Percentiles rank a stretch among this genome's conserved stretches.
These are phyloP conservation scores for Bacterosira constricta DNA, from an alignment of 108 stramenopile genomes.

Conservation along the genomic window DNA sequence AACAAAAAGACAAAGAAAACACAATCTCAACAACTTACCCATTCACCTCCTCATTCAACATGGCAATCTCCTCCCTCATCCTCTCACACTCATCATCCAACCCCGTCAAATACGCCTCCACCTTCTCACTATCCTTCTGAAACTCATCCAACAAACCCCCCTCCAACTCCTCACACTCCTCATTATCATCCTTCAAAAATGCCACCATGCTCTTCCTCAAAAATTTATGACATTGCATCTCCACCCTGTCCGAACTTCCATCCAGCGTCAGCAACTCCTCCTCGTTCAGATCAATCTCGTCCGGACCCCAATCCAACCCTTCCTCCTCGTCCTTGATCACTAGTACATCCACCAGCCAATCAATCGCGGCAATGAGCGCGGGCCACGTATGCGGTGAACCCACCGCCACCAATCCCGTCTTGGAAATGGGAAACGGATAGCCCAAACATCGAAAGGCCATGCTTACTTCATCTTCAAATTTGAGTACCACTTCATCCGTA, in stretches of 20 bases:
- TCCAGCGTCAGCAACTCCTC: slow-evolving; percentile 56
- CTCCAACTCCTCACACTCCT: slow-evolving; percentile 66
- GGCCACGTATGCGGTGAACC: slow-evolving; percentile 99
- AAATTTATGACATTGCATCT: slow-evolving; percentile 85
- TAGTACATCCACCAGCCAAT: slow-evolving; percentile 95
- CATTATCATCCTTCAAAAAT: slow-evolving; percentile 90
- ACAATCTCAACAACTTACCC: slow-evolving; percentile 86
- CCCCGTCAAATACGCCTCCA: slow-evolving; percentile 68
- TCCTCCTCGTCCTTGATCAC: slow-evolving; percentile 23
- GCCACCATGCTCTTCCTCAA: slow-evolving; percentile 76
- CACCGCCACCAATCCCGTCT: slow-evolving; percentile 94
- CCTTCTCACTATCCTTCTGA: slow-evolving; percentile 63
- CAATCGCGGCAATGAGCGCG: slow-evolving; percentile 90
- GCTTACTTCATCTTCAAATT: slow-evolving; percentile 96
- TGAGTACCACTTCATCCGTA: slow-evolving; percentile 59
- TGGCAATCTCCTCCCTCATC: slow-evolving; percentile 63
- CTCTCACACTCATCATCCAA: slow-evolving; percentile 69
- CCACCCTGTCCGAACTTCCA: slow-evolving; percentile 60
- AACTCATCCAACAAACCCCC: slow-evolving; percentile 73
- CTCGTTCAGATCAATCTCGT: slow-evolving; percentile 34
- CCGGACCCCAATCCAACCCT: slow-evolving; percentile 37
- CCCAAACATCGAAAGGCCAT: slow-evolving; percentile 89
- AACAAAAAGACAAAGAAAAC: no score
- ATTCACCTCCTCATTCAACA: slow-evolving; percentile 50
- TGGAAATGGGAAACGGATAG: slow-evolving; percentile 93